Percentiles rank a stretch among this genome's conserved stretches.
Conservation (phyloP, 2,329 filamentous ascomycete genomes). For the Arthrobotrys iridis region DNA sequence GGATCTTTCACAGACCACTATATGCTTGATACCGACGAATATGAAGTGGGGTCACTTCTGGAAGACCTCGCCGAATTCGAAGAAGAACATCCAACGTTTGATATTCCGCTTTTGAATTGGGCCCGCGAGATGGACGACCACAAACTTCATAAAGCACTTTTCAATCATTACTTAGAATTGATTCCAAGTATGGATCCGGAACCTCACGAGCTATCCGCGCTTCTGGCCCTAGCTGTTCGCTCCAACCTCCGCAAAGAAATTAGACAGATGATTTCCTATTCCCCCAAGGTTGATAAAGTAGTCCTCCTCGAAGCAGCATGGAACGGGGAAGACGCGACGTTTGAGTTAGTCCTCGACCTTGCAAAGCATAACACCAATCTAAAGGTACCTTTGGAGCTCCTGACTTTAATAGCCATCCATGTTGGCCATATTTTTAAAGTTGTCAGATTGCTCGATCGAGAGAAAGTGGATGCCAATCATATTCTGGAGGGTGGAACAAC, state of each 20-base stretch:
- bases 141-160: too few relatives aligned
- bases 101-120: background rate
- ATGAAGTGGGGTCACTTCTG: background rate
- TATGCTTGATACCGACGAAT: too few relatives aligned
- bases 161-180: background rate
- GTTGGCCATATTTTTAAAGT: constrained; percentile 14
- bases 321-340: constrained; percentile 14
- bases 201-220: background rate
- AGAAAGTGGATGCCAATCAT: background rate
- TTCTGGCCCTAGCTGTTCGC: constrained; percentile 3
- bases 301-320: constrained; percentile 5
- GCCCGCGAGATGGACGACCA: background rate
- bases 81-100: too few relatives aligned
- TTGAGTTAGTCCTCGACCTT: constrained; percentile 8
- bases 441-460: constrained; percentile 1
- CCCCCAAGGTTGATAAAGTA: background rate
- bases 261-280: background rate
- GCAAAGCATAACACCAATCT: background rate
- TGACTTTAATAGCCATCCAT: constrained; percentile 10
- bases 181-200: background rate
- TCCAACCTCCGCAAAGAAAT: background rate
- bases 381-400: background rate
- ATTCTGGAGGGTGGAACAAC: constrained; percentile 11
- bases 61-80: background rate
- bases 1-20: too few relatives aligned